Base-by-base conservation (phyloP, 768 basidiomycete genomes). In the Podaxis pistillaris region DNA sequence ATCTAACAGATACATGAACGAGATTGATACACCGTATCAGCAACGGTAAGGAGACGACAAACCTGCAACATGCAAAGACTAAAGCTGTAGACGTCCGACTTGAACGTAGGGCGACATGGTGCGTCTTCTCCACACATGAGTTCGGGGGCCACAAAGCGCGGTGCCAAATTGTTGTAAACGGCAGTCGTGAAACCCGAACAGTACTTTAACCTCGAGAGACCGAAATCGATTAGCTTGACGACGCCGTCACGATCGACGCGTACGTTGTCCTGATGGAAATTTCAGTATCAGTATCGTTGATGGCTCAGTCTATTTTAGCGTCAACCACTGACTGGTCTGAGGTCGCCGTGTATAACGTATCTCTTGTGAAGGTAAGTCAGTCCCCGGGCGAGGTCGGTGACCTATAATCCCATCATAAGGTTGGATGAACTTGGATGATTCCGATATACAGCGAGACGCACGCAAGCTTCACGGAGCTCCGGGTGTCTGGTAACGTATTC, bases 171-270 rank as follows among this genome's bases (percentile, higher is more conserved):
- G 15, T n/a, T 24, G 9, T 40, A 49, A 11, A 11, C 17, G n/a
- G n/a, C 22, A 8, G 63, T 59, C 11, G 57, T 59, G 19, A 58
- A 64, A 3, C 63, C 57, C 15, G 26, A 37, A 24, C n/a, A 22
- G 13, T 51, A 15, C 13, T 19, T n/a, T n/a, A 53, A 24, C 40
- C 24, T 44, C 37, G 47, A 41, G 47, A 64, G 19, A n/a, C 63
- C 58, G 30, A 64, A 58, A 49, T 63, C 63, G 28, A 63, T 50
- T 4, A 63, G 44, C 46, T 53, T 50, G 30, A 53, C 63, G 5
- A 46, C 51, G 26, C 57, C 58, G 49, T 19, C 19, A 40, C 26
- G 19, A 13, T 56, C 54, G 36, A 56, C 37, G 2, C 50, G 63
- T 12, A 64, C 40, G 28, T 64, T 64, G 4, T 52, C 51, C 63